Conservation (phyloP, 495 filamentous ascomycete genomes). For the Cryomyces minteri region DNA sequence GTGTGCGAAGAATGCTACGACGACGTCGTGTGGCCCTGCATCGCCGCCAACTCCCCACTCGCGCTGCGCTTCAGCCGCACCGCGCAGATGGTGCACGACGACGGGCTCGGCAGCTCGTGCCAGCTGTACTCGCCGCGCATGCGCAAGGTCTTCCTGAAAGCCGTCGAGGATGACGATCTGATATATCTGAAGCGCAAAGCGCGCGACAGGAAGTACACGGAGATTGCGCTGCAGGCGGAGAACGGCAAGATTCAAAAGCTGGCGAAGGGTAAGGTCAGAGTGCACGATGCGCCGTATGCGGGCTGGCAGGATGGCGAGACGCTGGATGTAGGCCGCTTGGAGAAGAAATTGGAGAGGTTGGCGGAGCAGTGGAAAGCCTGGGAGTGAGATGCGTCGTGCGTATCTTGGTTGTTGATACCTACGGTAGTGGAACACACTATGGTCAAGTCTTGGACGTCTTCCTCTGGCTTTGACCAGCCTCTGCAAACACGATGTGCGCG, state of each 20-base stretch:
- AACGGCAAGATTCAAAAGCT: constrained; percentile 7
- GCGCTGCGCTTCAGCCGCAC: constrained; percentile 35
- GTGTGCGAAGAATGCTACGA: constrained; percentile 59
- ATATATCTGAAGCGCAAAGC: constrained; percentile 51
- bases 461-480: too few relatives aligned
- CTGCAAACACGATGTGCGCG: too few relatives aligned
- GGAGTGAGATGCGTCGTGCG: constrained; percentile 4
- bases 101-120: constrained; percentile 35
- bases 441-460: too few relatives aligned
- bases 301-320: background rate
- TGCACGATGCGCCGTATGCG: background rate
- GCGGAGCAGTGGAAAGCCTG: constrained; percentile 10
- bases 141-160: constrained; percentile 41
- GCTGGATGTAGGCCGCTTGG: constrained; percentile 3
- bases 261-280: constrained; percentile 2
- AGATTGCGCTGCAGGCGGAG: constrained; percentile 12
- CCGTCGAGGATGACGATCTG: constrained; percentile 42
- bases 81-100: constrained; percentile 26
- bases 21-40: constrained; percentile 45
- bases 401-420: too few relatives aligned
- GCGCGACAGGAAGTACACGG: constrained; percentile 30
- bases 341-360: constrained; percentile 5
- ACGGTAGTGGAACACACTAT: too few relatives aligned
- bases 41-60: constrained; percentile 29
- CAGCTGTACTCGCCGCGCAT: constrained; percentile 64